Evolutionary conservation across 306 rosid genomes (phyloP), one percentile per base, ranked within the genome.

Genomic region (Medicago lupulina): DNA sequence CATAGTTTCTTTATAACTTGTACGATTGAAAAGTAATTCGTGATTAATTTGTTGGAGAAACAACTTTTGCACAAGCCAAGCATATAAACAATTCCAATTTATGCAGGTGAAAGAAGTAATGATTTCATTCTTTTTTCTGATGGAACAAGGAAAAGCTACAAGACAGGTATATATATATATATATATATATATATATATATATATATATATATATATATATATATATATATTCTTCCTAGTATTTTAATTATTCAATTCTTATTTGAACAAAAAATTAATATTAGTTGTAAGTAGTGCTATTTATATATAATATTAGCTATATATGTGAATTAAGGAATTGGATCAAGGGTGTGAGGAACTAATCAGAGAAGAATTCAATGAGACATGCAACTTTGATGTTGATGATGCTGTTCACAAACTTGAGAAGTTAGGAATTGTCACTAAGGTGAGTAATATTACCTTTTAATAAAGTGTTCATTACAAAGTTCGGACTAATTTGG

Each of bases 121-220:
- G 36, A 39, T 94, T 80, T 83, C 95, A 50, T 94, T 90, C 85
- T 94, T 76, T 69, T 85, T 94, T 79, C 67, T 94, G 82, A 94
- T 94, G 98, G 92, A 88, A 83, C 95, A 90, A 39, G 97, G 98
- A 65, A 94, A 91, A 85, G 89, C 97, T 51, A 91, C 94, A 31
- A 76, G 82, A 83, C 87, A 76, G 80, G 38, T 34, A 34, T 21
- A n/a, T 21, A 21, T 21, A 21, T 21, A 21, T 21, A 1, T 21
- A 21, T 21, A 0, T 21, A 21, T 21, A n/a, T 21, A 21, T 21
- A 21, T 21, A 21, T 21, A 1, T 21, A 21, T 21, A 0, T 21
- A 21, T 21, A 21, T 21, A 21, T 21, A 21, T 21, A 1, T 21
- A 21, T 21, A 0, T 21, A 21, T 21, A 21, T 21, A 21, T 21